Base-by-base conservation (phyloP, 352 stramenopile species). In the Phytophthora fragariaefolia region DNA sequence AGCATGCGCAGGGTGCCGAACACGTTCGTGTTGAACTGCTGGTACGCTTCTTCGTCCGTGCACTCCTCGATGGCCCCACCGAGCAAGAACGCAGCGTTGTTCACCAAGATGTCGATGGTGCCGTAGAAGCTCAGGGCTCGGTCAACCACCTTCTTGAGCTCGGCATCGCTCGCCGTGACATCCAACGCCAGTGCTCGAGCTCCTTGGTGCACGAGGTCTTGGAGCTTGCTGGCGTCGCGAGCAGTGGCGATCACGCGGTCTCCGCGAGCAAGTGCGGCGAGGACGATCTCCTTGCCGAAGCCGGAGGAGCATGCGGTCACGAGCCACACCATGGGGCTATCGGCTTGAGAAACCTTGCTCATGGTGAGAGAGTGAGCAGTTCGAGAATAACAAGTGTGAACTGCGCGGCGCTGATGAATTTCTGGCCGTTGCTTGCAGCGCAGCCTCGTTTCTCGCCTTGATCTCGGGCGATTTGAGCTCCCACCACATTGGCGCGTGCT, bases 281-380 rank as follows among this genome's bases (percentile, higher is more conserved):
- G 43, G 1, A 80, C 74, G 24, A 85, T 80, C 17, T 79, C 76
- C 27, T 66, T 71, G n/a, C 76, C 76, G 45, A 85, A 79, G 28
- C 79, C 79, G 1, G 72, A 79, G 7, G 79, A 87, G 47, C 76
- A 82, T 17, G 74, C 79, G 8, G 76, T 87, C 51, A 87, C 80
- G 20, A 87, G 62, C 76, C 76, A 85, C 32, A 87, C 74, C 61
- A 84, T 84, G 18, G 57, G 43, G 30, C 12, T 12, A 8, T 58
- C 36, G 22, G 34, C 46, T 63, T 62, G 58, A 20, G 58, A 68
- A 59, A 43, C 2, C 9, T 53, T 23, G 15, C 49, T 52, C 64
- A 74, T 74, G 15, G 2, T 55, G 40, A 56, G 0, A 49, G 20
- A 61, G 30, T 17, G 47, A 61, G 13, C 45, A 55, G 38, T 62